Evolutionary conservation across 1,139 yeast species (phyloP).

Genomic region (Zygosaccharomyces sapae): DNA sequence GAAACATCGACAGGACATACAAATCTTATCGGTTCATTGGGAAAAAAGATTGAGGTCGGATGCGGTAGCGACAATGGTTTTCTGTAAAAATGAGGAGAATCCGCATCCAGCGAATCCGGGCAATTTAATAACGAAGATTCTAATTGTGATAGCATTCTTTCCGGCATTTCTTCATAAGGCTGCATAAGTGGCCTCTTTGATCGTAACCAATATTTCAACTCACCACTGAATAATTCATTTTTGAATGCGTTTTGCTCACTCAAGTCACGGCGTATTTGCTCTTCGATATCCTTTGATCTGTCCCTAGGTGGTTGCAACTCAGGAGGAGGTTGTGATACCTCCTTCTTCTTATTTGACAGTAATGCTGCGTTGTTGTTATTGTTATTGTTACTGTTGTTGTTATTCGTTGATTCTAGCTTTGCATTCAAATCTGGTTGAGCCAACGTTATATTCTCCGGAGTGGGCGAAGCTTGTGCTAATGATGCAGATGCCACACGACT

Average conservation of each 20-base stretch:
- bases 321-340: conserved; percentile 1
- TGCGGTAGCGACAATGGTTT: conserved; percentile 70
- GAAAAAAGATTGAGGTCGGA: conserved; percentile 88
- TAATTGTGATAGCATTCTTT: conserved; percentile 39
- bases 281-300: conserved; percentile 29
- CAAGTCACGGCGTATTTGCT: conserved; percentile 28
- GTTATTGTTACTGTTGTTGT: conserved; percentile 7
- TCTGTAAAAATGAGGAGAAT: conserved; percentile 73
- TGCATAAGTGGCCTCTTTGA: conserved; percentile 32
- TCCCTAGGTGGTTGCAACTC: conserved; percentile 26
- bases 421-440: conserved; percentile 4
- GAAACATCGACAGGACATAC: conserved; percentile 35
- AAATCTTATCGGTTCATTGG: conserved; percentile 66
- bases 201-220: conserved; percentile 31
- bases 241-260: conserved; percentile 28
- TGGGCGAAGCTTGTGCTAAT: conserved; percentile 12
- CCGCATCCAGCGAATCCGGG: conserved; percentile 91
- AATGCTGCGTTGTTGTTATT: neutral
- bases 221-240: conserved; percentile 33
- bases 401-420: neutral
- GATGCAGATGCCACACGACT: conserved; percentile 17
- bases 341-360: conserved; percentile 9
- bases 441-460: conserved; percentile 11
- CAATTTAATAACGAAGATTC: conserved; percentile 79
- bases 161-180: conserved; percentile 33